phyloP scores from a whole-genome alignment of 2,329 filamentous ascomycete genomes.

The Monilinia fructigena region DNA sequence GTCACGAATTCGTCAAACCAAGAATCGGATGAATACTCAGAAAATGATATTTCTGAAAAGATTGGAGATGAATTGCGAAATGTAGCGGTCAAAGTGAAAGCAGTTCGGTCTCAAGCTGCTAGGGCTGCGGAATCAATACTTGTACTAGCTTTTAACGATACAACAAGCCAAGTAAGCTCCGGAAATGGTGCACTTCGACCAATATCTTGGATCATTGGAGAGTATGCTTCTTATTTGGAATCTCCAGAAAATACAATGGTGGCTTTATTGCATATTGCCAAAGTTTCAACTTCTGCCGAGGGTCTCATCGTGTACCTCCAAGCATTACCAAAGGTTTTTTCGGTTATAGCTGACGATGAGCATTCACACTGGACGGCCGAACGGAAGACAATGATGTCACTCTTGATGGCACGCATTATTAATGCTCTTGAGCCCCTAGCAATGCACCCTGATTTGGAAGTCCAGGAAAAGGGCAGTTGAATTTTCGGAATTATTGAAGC shows the following conservation, averaged over 20 bases:
- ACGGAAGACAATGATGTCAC: slow-evolving; percentile 69
- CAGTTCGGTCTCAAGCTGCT: slow-evolving; percentile 75
- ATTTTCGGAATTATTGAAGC: slow-evolving; percentile 82
- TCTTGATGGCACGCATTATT: slow-evolving; percentile 79
- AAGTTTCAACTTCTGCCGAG: slow-evolving; percentile 54
- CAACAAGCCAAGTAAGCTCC: slow-evolving; percentile 54
- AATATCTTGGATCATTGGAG: slow-evolving; percentile 82
- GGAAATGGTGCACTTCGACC: slow-evolving; percentile 69
- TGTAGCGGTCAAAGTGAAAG: slow-evolving; percentile 86
- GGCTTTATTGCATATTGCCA: slow-evolving; percentile 66
- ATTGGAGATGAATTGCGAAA: slow-evolving; percentile 88
- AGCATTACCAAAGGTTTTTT: slow-evolving; percentile 81
- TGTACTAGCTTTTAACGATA: slow-evolving; percentile 55
- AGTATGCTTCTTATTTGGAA: slow-evolving; percentile 73
- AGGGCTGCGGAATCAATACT: slow-evolving; percentile 77
- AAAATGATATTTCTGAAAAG: slow-evolving; percentile 56
- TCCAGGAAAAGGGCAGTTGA: slow-evolving; percentile 92
- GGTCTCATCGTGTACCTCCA: slow-evolving; percentile 80
- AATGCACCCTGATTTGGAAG: slow-evolving; percentile 82
- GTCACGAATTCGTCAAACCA: slow-evolving; percentile 42
- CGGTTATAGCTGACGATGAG: slow-evolving; percentile 65
- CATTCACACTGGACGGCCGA: slow-evolving; percentile 67
- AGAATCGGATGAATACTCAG: slow-evolving; percentile 22
- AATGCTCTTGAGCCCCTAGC: slow-evolving; percentile 77
- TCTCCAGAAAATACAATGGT: slow-evolving; percentile 71